Evolutionary conservation across 2,329 filamentous ascomycete species (phyloP), one percentile per base, ranked within the genome.

Genomic region (Trichoderma arundinaceum): DNA sequence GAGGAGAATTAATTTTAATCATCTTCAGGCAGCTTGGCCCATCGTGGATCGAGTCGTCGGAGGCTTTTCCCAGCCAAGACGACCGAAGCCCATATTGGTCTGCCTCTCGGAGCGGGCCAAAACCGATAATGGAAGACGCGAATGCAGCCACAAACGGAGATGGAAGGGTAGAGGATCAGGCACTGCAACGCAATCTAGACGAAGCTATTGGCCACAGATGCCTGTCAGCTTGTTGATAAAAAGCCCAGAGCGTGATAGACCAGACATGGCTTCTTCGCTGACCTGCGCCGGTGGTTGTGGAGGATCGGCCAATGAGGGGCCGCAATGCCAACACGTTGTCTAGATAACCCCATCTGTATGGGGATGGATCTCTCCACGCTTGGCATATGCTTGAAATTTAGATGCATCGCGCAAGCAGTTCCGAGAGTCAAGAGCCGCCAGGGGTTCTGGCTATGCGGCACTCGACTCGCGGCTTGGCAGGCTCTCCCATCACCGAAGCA

Each of bases 271-370:
- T 54, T 12, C 22, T 49, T 49, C 22, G 49, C 33, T 32, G 41
- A 19, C 44, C 33, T 41, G 53, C 44, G n/a, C 33, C 22, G n/a
- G 43, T 19, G 35, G 17, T 39, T 46, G 57, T 44, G 44, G 44
- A 64, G 44, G 41, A 66, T 64, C 43, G 65, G 38, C 60, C 65
- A 66, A 66, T 66, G 56, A 51, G 48, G 51, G 17, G 60, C 49
- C 52, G 28, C 19, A 10, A 35, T 22, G 15, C 38, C 59, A 57
- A 39, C 65, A 66, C 65, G 65, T 64, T 66, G 51, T 39, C 32
- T 52, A 19, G 65, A 56, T 22, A 19, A 52, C 44, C 39, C 43
- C 59, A 64, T 52, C 51, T 64, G 43, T 54, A 51, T 64, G 59
- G 65, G 43, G 60, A 44, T 19, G 41, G 5, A 57, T 57, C 59